A percentile compares a stretch with the other conserved stretches of the same genome.
These are phyloP conservation scores for Ustilago tritici DNA, from an alignment of 1,284 basidiomycete species.

Conservation along the genomic window DNA sequence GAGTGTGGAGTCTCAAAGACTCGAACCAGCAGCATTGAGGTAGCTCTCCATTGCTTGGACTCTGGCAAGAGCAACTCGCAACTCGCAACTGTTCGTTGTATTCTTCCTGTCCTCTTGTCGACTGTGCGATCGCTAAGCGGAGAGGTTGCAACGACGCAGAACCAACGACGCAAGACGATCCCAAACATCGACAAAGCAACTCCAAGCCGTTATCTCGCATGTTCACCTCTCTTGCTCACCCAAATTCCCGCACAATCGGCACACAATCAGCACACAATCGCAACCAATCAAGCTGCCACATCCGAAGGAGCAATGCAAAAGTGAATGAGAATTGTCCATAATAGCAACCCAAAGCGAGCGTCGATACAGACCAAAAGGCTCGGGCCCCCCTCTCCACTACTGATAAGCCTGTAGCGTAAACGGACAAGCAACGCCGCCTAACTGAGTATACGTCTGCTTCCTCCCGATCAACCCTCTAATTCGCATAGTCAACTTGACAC, in stretches of 20 bases:
- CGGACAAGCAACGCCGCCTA: constrained; percentile 48
- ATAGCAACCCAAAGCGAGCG: too few relatives aligned
- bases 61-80: too few relatives aligned
- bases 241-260: background rate
- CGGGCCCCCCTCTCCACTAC: constrained; percentile 1
- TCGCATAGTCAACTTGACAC: constrained; percentile 45
- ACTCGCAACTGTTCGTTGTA: too few relatives aligned
- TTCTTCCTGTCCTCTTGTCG: too few relatives aligned
- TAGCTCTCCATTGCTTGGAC: too few relatives aligned
- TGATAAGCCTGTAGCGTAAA: constrained; percentile 47
- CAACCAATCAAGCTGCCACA: background rate
- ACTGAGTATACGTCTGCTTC: constrained; percentile 48
- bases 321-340: constrained; percentile 20
- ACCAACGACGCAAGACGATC: too few relatives aligned
- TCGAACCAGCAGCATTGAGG: background rate
- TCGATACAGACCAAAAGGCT: too few relatives aligned
- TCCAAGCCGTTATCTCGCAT: too few relatives aligned
- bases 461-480: constrained; percentile 53
- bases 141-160: too few relatives aligned
- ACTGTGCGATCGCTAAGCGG: too few relatives aligned
- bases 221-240: background rate
- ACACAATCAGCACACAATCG: background rate
- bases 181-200: too few relatives aligned
- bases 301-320: background rate
- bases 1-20: constrained; percentile 33